Evolutionary conservation across 345 rosid genomes (phyloP), one percentile per base, ranked within the genome.

Genomic region (Gossypium herbaceum): DNA sequence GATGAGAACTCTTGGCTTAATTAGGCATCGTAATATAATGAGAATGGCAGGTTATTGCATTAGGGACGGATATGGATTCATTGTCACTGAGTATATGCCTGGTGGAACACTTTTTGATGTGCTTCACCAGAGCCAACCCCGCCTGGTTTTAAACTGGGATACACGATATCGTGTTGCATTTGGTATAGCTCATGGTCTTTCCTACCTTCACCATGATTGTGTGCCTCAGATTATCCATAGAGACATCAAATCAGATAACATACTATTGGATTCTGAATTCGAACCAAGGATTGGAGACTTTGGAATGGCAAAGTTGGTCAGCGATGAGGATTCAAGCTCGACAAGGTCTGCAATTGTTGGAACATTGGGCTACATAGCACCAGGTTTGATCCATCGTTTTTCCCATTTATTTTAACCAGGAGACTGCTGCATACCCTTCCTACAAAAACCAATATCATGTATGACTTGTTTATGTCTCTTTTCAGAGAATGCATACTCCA

Each of bases 301-400:
- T 45, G 83, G 88, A 55, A 77, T 50, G 72, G 80, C 83, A 22
- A 85, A 81, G 68, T 59, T 79, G 62, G 73, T 78, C 29, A 41
- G 22, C 55, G 79, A 75, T 59, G 69, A 75, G 29, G 71, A 81
- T 76, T 67, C 69, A 3, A 56, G 73, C 79, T 45, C 86, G 41
- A 73, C 79, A 47, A 79, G 56, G 73, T 83, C 85, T 12, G 57
- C 52, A 9, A 77, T 79, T 39, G 81, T 77, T 8, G 85, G 85
- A 71, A 81, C 88, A 41, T 68, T 83, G 9, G 88, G 86, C 34
- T 83, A 83, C 72, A 85, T 85, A 27, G 86, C 83, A 70, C 85
- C 86, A 79, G 88, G 84, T 73, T 57, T 41, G 78, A 29, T 50
- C 34, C 54, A 44, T 13, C 22, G n/a, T 34, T 10, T 34, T 4